Base-by-base conservation (phyloP, 257 asterid genomes). In the Solanum verrucosum region DNA sequence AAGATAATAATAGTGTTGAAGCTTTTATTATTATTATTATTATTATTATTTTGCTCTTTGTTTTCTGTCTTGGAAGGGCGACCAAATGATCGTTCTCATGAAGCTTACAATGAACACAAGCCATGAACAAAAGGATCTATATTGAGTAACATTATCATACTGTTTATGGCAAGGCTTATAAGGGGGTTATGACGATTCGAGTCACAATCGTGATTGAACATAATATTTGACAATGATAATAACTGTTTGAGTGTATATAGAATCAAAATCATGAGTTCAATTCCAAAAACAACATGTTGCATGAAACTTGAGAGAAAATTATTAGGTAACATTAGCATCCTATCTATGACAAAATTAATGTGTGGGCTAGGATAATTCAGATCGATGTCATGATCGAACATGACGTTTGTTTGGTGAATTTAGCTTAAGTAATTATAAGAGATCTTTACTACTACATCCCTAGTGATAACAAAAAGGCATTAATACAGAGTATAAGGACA, bases 351-450 rank as follows among this genome's bases (percentile, higher is more conserved):
- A 60, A 60, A 3, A 8, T 4, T 0, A 8, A 60, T 2, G 1
- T 23, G 11, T 60, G 2, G 3, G 0, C 12, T 23, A 60, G 5
- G 3, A 9, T 3, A 3, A 0, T 8, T 4, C 0, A 21, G 4
- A 21, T 21, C 1, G 2, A 4, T 21, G 2, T 23, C 14, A 60
- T 60, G 0, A 60, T 60, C 0, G 2, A 60, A 60, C 6, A 21
- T 60, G 14, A 60, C 14, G 1, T 9, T 9, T 60, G 0, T 23
- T 56, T 49, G 60, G 0, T 49, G 8, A 49, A 60, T 60, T 63
- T 25, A 67, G 34, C 20, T n/a, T n/a, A n/a, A n/a, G n/a, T n/a
- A n/a, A n/a, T n/a, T n/a, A n/a, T 27, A 29, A 67, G 34, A 25
- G 1, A 67, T 67, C 34, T 67, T 67, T 67, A 67, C 15, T 25